Conservation (phyloP, 2,329 filamentous ascomycete genomes). For the Pseudogymnoascus sp. region DNA sequence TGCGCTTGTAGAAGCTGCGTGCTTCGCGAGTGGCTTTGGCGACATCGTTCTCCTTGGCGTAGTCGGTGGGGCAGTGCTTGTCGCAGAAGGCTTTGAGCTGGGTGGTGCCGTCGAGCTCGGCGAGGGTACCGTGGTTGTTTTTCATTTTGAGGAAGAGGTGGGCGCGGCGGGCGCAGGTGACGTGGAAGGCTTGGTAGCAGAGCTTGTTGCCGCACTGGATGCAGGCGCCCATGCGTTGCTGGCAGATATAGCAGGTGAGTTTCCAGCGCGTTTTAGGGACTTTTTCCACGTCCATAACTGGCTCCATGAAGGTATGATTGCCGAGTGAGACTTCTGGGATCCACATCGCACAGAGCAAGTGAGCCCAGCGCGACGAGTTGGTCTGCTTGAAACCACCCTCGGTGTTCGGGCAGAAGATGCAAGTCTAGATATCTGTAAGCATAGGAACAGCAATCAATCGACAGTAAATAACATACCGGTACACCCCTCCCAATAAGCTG, state of each 20-base stretch:
- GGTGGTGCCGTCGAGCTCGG: conserved; percentile 68
- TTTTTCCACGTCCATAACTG: conserved; percentile 95
- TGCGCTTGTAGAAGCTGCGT: conserved; percentile 79
- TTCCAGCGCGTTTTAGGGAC: conserved; percentile 93
- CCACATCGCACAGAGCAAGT: conserved; percentile 95
- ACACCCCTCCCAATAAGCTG: conserved; percentile 88
- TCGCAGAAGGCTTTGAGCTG: conserved; percentile 93
- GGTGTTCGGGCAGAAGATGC: conserved; percentile 96
- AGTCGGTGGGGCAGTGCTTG: conserved; percentile 85
- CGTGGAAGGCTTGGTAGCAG: conserved; percentile 94
- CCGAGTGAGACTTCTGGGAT: conserved; percentile 94
- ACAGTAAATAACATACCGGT: conserved; percentile 49
- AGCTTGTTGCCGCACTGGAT: conserved; percentile 98
- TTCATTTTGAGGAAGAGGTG: conserved; percentile 95
- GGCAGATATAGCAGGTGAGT: conserved; percentile 89
- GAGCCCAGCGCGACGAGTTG: conserved; percentile 91
- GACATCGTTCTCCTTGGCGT: conserved; percentile 77
- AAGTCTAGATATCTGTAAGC: conserved; percentile 49
- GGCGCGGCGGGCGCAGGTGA: conserved; percentile 85
- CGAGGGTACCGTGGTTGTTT: conserved; percentile 69
- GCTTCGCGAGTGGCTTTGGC: conserved; percentile 72
- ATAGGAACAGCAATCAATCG: background rate
- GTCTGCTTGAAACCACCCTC: conserved; percentile 99
- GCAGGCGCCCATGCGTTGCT: conserved; percentile 94
- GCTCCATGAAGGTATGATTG: conserved; percentile 96